These are phyloP conservation scores for Hyaloscypha hepaticicola DNA, from an alignment of 495 filamentous ascomycete species.

Conservation along the genomic window DNA sequence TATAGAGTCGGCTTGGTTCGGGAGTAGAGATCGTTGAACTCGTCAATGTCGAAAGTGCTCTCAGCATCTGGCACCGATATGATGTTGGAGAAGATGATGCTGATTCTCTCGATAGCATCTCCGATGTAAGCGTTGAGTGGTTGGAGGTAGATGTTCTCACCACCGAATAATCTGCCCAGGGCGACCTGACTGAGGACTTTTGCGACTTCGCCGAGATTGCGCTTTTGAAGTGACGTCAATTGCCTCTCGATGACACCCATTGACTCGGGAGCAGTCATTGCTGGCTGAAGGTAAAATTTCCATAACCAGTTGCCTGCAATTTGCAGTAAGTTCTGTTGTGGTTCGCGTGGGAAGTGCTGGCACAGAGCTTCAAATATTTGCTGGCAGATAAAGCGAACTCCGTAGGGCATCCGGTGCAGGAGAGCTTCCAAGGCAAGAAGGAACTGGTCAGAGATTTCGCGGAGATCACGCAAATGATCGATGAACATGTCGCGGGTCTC, in stretches of 20 bases:
- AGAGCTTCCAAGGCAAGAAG: conserved; percentile 78
- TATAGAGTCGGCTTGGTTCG: conserved; percentile 95
- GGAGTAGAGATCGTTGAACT: conserved; percentile 96
- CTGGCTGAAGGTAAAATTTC: conserved; percentile 90
- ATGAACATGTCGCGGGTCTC: conserved; percentile 93
- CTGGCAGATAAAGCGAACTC: conserved; percentile 83
- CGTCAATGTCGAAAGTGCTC: conserved; percentile 93
- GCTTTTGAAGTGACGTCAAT: conserved; percentile 86
- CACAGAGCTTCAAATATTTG: conserved; percentile 79
- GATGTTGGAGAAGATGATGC: conserved; percentile 68
- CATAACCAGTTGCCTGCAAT: conserved; percentile 87
- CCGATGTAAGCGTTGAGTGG: conserved; percentile 87
- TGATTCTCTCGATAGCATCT: conserved; percentile 79
- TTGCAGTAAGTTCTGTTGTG: conserved; percentile 75
- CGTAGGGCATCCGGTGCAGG: conserved; percentile 87
- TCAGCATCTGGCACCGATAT: conserved; percentile 84
- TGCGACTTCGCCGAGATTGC: conserved; percentile 85
- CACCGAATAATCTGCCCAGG: conserved; percentile 81
- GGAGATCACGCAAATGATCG: conserved; percentile 86
- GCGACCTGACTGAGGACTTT: conserved; percentile 89
- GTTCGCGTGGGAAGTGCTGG: conserved; percentile 74
- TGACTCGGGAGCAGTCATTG: conserved; percentile 80
- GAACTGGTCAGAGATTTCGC: conserved; percentile 90
- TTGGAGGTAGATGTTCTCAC: conserved; percentile 93
- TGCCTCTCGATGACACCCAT: conserved; percentile 86